phyloP scores from a whole-genome alignment of 768 basidiomycete species.

The Rhizopogon roseolus region DNA sequence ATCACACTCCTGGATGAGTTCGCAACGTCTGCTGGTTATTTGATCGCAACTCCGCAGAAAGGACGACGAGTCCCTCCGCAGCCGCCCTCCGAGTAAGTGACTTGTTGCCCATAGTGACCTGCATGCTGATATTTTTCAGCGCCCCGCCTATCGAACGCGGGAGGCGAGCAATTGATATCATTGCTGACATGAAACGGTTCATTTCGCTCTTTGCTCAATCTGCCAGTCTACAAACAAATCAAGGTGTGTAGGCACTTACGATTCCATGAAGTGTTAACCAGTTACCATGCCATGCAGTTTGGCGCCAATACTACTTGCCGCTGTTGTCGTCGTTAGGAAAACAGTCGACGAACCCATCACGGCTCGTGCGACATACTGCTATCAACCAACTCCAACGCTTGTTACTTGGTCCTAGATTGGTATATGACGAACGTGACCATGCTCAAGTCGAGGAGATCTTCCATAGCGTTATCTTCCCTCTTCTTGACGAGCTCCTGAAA shows the following conservation, averaged over 20 bases:
- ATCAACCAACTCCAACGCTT: slow-evolving; percentile 81
- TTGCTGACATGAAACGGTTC: slow-evolving; percentile 67
- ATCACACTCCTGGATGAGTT: slow-evolving; percentile 84
- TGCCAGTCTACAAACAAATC: slow-evolving; percentile 32
- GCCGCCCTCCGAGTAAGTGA: slow-evolving; percentile 46
- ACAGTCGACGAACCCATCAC: slow-evolving; percentile 77
- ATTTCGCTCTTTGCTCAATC: slow-evolving; percentile 55
- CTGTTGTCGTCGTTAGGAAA: slow-evolving; percentile 67
- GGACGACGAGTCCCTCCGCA: slow-evolving; percentile 47
- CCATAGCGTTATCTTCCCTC: slow-evolving; percentile 84
- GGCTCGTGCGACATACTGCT: slow-evolving; percentile 81
- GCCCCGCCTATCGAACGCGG: slow-evolving; percentile 80
- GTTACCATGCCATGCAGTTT: slow-evolving; percentile 43
- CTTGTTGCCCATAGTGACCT: neutral
- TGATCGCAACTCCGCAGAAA: slow-evolving; percentile 51
- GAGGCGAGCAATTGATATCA: slow-evolving; percentile 73
- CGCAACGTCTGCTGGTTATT: slow-evolving; percentile 67
- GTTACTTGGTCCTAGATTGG: slow-evolving; percentile 71
- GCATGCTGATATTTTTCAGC: slow-evolving; percentile 29
- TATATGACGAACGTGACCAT: slow-evolving; percentile 53
- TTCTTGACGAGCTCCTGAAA: slow-evolving; percentile 87
- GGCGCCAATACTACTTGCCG: slow-evolving; percentile 75
- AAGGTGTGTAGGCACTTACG: slow-evolving; percentile 13
- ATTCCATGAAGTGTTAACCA: slow-evolving; percentile 1
- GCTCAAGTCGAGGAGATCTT: slow-evolving; percentile 77